Conservation (phyloP, 208 protist genomes). For the Tetramitus jugosus region DNA sequence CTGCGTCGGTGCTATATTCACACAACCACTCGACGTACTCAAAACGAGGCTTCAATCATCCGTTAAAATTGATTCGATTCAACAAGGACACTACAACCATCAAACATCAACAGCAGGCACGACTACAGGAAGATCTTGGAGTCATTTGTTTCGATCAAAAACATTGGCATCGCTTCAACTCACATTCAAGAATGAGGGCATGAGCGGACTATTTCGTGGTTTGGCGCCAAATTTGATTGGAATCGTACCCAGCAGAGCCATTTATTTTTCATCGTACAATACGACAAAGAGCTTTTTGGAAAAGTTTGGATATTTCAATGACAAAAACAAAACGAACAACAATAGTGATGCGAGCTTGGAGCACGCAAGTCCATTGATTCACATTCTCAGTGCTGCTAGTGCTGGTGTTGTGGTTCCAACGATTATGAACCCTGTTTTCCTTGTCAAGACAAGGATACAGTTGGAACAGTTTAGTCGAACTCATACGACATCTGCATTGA, state of each 20-base stretch:
- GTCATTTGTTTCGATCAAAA: not conserved
- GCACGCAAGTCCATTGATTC: not conserved
- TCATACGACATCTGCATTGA: no score
- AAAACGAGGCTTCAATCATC: slow-evolving; percentile 12
- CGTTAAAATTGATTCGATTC: no score
- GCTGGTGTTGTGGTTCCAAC: not conserved
- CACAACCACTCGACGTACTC: slow-evolving; percentile 6
- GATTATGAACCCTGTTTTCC: slow-evolving; percentile 7
- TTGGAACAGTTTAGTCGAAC: not conserved
- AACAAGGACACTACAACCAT: not conserved
- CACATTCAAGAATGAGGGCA: not conserved
- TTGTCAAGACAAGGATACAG: slow-evolving; percentile 9
- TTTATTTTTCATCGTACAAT: slow-evolving; percentile 4
- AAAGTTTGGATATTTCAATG: no score
- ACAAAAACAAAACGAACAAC: not conserved
- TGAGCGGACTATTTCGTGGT: slow-evolving; percentile 7
- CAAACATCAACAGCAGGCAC: not conserved
- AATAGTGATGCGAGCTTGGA: not conserved
- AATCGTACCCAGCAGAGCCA: not conserved
- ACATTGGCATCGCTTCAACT: not conserved
- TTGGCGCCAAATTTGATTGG: slow-evolving; percentile 8
- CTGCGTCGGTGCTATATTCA: not conserved
- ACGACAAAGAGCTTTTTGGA: not conserved
- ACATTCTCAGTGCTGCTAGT: not conserved
- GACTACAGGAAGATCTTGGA: not conserved